phyloP scores from a whole-genome alignment of 768 basidiomycete genomes.

The Ramaria sp. region DNA sequence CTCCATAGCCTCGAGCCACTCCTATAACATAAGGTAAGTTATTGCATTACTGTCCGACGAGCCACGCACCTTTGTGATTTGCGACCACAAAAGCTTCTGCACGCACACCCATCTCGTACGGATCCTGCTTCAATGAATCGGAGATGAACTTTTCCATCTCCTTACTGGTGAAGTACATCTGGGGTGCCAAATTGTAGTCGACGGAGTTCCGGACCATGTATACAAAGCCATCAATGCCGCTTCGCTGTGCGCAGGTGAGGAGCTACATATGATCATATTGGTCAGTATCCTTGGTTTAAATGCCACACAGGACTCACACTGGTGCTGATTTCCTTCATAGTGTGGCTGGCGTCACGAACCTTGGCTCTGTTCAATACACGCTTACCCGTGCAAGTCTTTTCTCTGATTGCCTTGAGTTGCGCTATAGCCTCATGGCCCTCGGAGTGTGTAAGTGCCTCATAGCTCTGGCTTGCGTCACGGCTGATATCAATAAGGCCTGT shows the following conservation, averaged over 20 bases:
- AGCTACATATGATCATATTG: not conserved
- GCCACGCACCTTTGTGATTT: not conserved
- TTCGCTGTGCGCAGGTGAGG: not conserved
- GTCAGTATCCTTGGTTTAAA: not conserved
- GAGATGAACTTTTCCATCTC: not conserved
- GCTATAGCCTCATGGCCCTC: not conserved
- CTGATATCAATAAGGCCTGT: not conserved
- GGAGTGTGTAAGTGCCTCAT: not conserved
- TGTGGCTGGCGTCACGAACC: not conserved
- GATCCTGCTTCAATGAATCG: not conserved
- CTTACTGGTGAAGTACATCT: not conserved
- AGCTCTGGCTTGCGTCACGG: not conserved
- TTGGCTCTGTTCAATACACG: not conserved
- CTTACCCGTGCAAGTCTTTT: not conserved
- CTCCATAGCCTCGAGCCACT: not conserved
- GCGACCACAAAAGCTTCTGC: not conserved
- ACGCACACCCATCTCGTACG: not conserved
- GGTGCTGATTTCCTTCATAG: not conserved
- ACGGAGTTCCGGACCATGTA: not conserved
- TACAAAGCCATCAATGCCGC: not conserved
- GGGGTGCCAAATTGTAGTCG: not conserved
- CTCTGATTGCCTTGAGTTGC: not conserved
- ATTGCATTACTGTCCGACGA: not conserved
- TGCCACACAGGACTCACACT: not conserved
- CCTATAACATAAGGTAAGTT: not conserved